Evolutionary conservation across 805 yeast genomes (phyloP).

Genomic region (Barnettozyma californica): DNA sequence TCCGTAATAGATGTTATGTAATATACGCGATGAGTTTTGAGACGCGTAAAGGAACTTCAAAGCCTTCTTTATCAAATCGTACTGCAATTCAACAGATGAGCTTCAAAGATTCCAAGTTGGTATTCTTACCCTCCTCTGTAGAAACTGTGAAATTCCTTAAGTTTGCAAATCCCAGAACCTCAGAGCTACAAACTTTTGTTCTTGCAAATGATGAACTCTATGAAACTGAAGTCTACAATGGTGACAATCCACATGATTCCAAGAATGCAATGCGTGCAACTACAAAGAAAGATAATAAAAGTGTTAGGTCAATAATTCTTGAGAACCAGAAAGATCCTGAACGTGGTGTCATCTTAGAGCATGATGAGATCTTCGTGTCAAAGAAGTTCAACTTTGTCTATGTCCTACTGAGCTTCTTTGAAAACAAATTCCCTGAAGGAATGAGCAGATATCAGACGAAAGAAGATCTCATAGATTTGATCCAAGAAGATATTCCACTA

Average conservation of each 20-base stretch:
- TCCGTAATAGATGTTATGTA: background rate
- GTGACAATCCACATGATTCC: constrained; percentile 32
- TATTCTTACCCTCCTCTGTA: constrained; percentile 10
- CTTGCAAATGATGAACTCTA: constrained; percentile 25
- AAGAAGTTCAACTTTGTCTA: constrained; percentile 37
- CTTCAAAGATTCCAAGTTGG: constrained; percentile 10
- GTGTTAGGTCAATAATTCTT: constrained; percentile 36
- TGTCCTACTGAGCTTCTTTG: constrained; percentile 33
- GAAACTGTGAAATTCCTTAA: constrained; percentile 8
- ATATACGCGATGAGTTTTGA: background rate
- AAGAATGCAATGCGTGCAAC: constrained; percentile 25
- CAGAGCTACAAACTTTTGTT: constrained; percentile 8
- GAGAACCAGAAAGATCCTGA: constrained; percentile 12
- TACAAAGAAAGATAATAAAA: constrained; percentile 24
- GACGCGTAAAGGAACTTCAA: background rate
- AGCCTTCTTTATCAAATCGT: background rate
- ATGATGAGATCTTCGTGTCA: constrained; percentile 35
- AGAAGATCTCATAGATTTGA: constrained; percentile 40
- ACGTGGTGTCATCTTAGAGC: constrained; percentile 36
- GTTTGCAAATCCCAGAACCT: constrained; percentile 19
- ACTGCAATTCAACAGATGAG: constrained; percentile 5
- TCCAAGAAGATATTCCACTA: constrained; percentile 18
- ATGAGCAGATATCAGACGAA: constrained; percentile 26
- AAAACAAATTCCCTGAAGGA: constrained; percentile 18
- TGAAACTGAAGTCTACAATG: constrained; percentile 36